A percentile compares a stretch with the other conserved stretches of the same genome.
These are phyloP conservation scores for Fusarium sp. DNA, from an alignment of 2,329 filamentous ascomycete genomes.

Conservation along the genomic window DNA sequence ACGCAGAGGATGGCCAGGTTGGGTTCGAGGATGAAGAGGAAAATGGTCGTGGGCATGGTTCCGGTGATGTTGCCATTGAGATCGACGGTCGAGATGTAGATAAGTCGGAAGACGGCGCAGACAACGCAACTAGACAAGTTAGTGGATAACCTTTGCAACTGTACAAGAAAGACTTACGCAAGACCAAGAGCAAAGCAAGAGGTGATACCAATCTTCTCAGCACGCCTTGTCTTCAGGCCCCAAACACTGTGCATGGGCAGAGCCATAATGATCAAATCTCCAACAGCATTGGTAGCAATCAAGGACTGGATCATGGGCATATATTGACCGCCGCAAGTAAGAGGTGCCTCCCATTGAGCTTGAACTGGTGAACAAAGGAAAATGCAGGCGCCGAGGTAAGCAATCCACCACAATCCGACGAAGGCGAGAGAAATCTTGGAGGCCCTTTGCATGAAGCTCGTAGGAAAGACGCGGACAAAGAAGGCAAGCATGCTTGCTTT, in stretches of 20 bases:
- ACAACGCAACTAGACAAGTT: too few species aligned
- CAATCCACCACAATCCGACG: constrained; percentile 55
- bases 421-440: constrained; percentile 51
- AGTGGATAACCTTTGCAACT: too few species aligned
- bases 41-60: constrained; percentile 54
- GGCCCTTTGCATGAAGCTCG: constrained; percentile 41
- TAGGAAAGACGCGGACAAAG: constrained; percentile 46
- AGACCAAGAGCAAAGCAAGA: constrained; percentile 52
- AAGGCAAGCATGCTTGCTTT: constrained; percentile 47
- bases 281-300: constrained; percentile 53
- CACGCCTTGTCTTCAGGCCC: constrained; percentile 51
- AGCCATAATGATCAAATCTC: constrained; percentile 53
- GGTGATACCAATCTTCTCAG: constrained; percentile 53
- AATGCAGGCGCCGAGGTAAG: constrained; percentile 54
- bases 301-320: constrained; percentile 52
- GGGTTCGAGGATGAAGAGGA: constrained; percentile 55
- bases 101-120: constrained; percentile 53
- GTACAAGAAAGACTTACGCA: constrained; percentile 52
- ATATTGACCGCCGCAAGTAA: constrained; percentile 48
- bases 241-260: constrained; percentile 54
- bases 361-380: constrained; percentile 60
- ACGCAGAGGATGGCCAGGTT: constrained; percentile 56
- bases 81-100: constrained; percentile 53
- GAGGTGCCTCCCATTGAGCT: constrained; percentile 55
- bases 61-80: constrained; percentile 51